Evolutionary conservation across 805 yeast species (phyloP).

Genomic region (Middelhovenomyces tepae): DNA sequence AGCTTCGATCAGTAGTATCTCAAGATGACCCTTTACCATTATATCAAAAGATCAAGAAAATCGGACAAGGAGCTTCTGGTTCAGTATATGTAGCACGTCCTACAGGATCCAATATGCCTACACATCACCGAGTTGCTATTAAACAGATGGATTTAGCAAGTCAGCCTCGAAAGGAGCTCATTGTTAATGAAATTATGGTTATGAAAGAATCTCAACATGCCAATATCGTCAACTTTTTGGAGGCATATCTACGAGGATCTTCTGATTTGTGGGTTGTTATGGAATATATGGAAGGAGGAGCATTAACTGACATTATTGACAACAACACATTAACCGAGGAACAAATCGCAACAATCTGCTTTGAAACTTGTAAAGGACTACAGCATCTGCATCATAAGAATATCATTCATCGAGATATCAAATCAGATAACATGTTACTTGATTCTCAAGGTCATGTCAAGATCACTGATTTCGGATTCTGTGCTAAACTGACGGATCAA

Average conservation of each 20-base stretch:
- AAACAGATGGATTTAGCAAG: conserved; percentile 92
- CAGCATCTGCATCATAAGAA: conserved; percentile 84
- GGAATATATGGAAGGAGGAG: conserved; percentile 99
- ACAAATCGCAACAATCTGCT: conserved; percentile 90
- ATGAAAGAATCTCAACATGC: conserved; percentile 88
- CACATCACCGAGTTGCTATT: conserved; percentile 60
- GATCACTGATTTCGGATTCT: conserved; percentile 91
- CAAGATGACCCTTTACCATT: conserved; percentile 75
- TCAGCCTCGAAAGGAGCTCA: conserved; percentile 92
- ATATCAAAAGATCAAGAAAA: conserved; percentile 49
- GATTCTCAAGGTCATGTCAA: conserved; percentile 83
- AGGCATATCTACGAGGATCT: conserved; percentile 62
- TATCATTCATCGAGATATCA: conserved; percentile 92
- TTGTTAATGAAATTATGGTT: conserved; percentile 89
- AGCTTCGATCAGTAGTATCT: conserved; percentile 72
- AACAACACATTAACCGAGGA: conserved; percentile 85
- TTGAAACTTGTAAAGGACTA: conserved; percentile 82
- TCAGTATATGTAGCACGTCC: conserved; percentile 85
- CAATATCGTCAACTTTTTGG: conserved; percentile 90
- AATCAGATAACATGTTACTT: conserved; percentile 84
- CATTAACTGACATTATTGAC: conserved; percentile 89
- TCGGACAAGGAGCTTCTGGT: conserved; percentile 98
- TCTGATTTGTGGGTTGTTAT: conserved; percentile 83
- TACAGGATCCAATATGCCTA: conserved; percentile 26
- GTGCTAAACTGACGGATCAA: conserved; percentile 82